Conservation (phyloP, 352 stramenopile genomes). For the Phytophthora pistaciae region DNA sequence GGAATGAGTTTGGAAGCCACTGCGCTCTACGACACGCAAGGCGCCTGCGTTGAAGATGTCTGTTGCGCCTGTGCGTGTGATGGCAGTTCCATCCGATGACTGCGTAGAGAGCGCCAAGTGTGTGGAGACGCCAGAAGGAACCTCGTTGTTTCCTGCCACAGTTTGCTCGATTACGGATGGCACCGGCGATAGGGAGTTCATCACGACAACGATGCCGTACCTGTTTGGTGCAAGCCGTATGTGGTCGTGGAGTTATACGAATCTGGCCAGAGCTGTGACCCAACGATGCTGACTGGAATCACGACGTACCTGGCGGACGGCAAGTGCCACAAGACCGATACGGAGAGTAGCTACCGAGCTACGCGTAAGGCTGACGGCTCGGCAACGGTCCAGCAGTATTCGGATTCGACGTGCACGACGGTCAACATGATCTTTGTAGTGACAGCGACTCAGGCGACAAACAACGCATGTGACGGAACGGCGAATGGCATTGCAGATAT, state of each 20-base stretch:
- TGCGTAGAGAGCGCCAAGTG: conserved; percentile 1
- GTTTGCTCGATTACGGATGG: conserved; percentile 17
- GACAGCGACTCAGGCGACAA: background rate
- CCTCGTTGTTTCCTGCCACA: background rate
- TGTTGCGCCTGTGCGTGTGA: conserved; percentile 7
- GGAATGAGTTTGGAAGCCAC: conserved; percentile 8
- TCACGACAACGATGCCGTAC: conserved; percentile 2
- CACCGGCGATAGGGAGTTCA: background rate
- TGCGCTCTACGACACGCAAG: conserved; percentile 5
- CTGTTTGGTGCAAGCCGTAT: conserved; percentile 12
- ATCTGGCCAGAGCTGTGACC: background rate
- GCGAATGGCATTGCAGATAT: background rate
- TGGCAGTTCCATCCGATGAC: background rate
- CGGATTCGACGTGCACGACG: background rate
- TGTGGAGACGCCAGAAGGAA: conserved; percentile 6
- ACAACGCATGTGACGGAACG: background rate
- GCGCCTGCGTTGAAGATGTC: background rate
- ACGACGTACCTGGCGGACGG: conserved; percentile 20
- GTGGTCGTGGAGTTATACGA: conserved; percentile 10
- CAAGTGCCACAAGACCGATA: conserved; percentile 14
- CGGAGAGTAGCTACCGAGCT: conserved; percentile 2
- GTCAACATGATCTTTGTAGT: background rate
- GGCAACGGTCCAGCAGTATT: background rate
- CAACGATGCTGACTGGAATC: background rate
- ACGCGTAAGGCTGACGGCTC: conserved; percentile 3